Evolutionary conservation across 805 yeast genomes (phyloP), one percentile per base, ranked within the genome.

Genomic region (Wickerhamiella siamensis): DNA sequence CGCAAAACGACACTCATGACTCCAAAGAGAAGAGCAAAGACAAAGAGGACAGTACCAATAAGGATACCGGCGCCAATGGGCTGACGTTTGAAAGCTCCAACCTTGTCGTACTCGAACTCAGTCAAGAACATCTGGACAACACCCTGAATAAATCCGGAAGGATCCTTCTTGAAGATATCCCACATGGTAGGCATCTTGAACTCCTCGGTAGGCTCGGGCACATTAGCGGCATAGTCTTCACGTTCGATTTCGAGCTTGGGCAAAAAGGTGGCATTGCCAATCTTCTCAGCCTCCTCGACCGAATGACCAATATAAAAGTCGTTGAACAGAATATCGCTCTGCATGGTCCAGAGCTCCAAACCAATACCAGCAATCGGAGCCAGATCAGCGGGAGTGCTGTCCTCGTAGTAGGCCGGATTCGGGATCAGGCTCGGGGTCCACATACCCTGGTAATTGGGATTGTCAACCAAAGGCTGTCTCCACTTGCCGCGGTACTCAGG

Each of bases 331-430:
- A 84, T 72, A 39, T 81, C 73, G 34, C 69, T 67, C 48, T 82
- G 78, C 77, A 86, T 79, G 37, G 88, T 73, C 94, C 95, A 86
- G 48, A 86, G 65, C 60, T 86, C 96, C 54, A 87, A 82, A 6
- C 94, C 95, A 36, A 84, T 52, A 9, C 81, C 94, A 19, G 86
- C 87, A 48, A 83, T 73, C 27, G 77, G 73, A 50, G 74, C 77
- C 44, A 79, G 59, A 48, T 75, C 65, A 9, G 79, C 65, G 4
- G 91, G 86, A 10, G 39, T 33, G 0, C 41, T 39, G 53, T 77
- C 83, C 51, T 72, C 77, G 49, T 59, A 72, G 59, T 70, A 83
- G 29, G 73, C 67, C 4, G 95, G 94, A 55, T 86, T 87, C 15
- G 74, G 59, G 46, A 81, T 71, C 49, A 51, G 54, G 40, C 71